Conservation (phyloP, 495 filamentous ascomycete genomes). For the Tuber indicum region DNA sequence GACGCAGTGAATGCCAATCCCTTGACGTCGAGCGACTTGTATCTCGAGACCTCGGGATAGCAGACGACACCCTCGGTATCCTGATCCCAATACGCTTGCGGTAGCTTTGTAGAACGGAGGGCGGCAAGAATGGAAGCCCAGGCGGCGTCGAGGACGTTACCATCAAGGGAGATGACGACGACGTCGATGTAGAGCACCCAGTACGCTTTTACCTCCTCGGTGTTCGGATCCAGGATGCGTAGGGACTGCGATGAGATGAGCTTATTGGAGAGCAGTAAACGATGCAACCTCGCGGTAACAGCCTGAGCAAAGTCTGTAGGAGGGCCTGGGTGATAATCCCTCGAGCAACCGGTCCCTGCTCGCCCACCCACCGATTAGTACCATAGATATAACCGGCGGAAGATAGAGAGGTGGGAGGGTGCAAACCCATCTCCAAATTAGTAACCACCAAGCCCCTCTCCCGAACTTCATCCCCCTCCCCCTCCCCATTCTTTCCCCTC, state of each 20-base stretch:
- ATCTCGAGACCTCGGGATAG: conserved; percentile 51
- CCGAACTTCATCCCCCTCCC: conserved; percentile 33
- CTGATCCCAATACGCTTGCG: conserved; percentile 74
- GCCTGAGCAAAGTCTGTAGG: conserved; percentile 76
- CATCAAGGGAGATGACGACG: conserved; percentile 81
- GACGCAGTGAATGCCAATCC: conserved; percentile 64
- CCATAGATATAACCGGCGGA: neutral
- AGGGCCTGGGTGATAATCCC: conserved; percentile 75
- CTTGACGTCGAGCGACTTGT: conserved; percentile 49
- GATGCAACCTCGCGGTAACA: conserved; percentile 66
- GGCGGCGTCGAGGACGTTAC: conserved; percentile 81
- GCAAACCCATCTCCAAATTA: conserved; percentile 68
- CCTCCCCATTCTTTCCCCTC: conserved; percentile 19
- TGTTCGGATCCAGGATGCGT: conserved; percentile 46
- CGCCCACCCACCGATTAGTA: neutral
- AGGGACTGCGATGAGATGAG: conserved; percentile 48
- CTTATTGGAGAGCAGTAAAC: conserved; percentile 60
- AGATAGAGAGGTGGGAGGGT: neutral
- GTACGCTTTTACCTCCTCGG: conserved; percentile 59
- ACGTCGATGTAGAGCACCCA: conserved; percentile 93
- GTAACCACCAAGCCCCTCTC: conserved; percentile 73
- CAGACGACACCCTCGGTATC: conserved; percentile 75
- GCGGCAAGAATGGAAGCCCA: conserved; percentile 81
- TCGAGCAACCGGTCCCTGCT: conserved; percentile 68
- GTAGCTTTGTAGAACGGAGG: conserved; percentile 70